Evolutionary conservation across 176 grass and related monocot species (phyloP).

Genomic region (Ensete ventricosum): DNA sequence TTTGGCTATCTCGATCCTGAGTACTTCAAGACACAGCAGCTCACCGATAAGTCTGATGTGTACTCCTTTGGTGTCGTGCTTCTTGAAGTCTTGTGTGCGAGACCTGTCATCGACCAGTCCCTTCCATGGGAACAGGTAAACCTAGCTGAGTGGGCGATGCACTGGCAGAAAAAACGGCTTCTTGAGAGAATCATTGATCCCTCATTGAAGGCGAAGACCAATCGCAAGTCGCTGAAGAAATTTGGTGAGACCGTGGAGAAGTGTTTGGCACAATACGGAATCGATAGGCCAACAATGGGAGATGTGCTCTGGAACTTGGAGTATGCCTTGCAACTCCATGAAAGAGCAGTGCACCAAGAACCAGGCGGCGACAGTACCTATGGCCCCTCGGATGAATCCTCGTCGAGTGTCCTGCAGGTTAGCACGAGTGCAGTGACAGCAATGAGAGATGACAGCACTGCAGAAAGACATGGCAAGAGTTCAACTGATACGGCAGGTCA

Average conservation of each 20-base stretch:
- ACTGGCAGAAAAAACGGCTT: slow-evolving; percentile 20
- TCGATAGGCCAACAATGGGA: slow-evolving; percentile 49
- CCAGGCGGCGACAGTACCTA: slow-evolving; percentile 37
- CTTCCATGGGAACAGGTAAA: slow-evolving; percentile 41
- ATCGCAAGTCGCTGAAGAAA: slow-evolving; percentile 49
- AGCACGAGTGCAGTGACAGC: neutral
- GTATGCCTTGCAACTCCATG: slow-evolving; percentile 56
- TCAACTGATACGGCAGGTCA: neutral
- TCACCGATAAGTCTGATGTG: slow-evolving; percentile 67
- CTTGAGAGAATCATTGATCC: slow-evolving; percentile 40
- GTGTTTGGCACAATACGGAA: slow-evolving; percentile 48
- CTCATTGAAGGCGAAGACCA: slow-evolving; percentile 24
- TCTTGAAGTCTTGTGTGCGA: slow-evolving; percentile 61
- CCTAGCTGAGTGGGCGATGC: slow-evolving; percentile 51
- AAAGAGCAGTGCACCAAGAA: slow-evolving; percentile 32
- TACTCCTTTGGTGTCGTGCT: slow-evolving; percentile 78
- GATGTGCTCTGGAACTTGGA: slow-evolving; percentile 73
- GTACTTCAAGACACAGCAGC: slow-evolving; percentile 53
- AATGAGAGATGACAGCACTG: neutral
- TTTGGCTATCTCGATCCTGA: slow-evolving; percentile 27
- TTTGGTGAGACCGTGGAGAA: slow-evolving; percentile 45
- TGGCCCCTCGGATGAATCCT: neutral
- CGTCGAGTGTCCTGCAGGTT: neutral
- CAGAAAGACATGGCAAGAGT: neutral
- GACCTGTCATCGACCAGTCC: slow-evolving; percentile 56